These are phyloP conservation scores for Sparassis latifolia DNA, from an alignment of 1,284 basidiomycete genomes.

Conservation along the genomic window DNA sequence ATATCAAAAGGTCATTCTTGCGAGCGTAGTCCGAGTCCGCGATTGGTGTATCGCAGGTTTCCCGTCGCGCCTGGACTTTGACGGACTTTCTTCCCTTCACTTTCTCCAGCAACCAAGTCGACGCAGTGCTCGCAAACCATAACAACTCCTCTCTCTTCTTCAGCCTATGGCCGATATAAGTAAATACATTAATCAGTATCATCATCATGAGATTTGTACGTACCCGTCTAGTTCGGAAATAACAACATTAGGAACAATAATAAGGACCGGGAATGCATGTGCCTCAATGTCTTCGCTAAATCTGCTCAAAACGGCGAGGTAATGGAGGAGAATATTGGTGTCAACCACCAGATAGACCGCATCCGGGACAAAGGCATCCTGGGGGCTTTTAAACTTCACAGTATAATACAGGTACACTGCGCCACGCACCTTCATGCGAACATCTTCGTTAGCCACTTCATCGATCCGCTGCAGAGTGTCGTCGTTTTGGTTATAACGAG, in stretches of 20 bases:
- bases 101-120: constrained; percentile 62
- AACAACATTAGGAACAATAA: constrained; percentile 67
- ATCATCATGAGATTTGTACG: constrained; percentile 15
- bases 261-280: constrained; percentile 39
- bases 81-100: constrained; percentile 52
- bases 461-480: constrained; percentile 45
- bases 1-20: constrained; percentile 58
- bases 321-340: constrained; percentile 66
- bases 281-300: constrained; percentile 58
- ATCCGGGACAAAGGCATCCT: constrained; percentile 15
- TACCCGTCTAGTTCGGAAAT: constrained; percentile 70
- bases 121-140: constrained; percentile 66
- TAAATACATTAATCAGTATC: background rate
- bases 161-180: constrained; percentile 36
- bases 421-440: constrained; percentile 53
- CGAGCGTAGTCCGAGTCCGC: constrained; percentile 11
- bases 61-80: constrained; percentile 58
- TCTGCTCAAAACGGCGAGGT: constrained; percentile 52
- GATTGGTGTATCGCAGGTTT: constrained; percentile 22
- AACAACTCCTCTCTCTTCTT: constrained; percentile 52
- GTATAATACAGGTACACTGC: background rate
- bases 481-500: constrained; percentile 9
- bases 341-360: constrained; percentile 53
- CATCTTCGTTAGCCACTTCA: constrained; percentile 50
- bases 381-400: background rate